Evolutionary conservation across 495 filamentous ascomycete species (phyloP).

Genomic region (Penicillium argentinense): DNA sequence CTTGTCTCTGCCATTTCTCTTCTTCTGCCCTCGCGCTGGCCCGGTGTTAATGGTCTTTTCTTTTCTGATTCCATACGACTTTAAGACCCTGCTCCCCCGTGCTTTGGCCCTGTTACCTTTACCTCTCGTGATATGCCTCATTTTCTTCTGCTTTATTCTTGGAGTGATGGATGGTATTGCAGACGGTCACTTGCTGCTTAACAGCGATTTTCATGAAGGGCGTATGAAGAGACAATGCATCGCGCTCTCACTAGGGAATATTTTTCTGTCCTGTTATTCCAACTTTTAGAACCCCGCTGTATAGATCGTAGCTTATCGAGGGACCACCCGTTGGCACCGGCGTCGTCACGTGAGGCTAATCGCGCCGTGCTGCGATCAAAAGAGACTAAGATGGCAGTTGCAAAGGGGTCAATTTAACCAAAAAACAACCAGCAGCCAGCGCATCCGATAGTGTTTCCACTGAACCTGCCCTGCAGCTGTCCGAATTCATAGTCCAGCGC

Average conservation of each 20-base stretch:
- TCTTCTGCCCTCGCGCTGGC: slow-evolving; percentile 14
- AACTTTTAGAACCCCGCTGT: too few relatives aligned
- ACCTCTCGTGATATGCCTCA: too few relatives aligned
- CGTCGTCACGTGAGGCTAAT: slow-evolving; percentile 29
- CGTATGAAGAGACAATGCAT: slow-evolving; percentile 19
- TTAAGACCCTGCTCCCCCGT: too few relatives aligned
- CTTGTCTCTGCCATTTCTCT: slow-evolving; percentile 13
- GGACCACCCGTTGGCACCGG: slow-evolving; percentile 26
- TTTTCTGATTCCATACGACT: too few relatives aligned
- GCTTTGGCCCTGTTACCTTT: too few relatives aligned
- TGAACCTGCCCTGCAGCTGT: background rate
- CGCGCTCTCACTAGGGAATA: too few relatives aligned
- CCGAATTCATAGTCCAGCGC: slow-evolving; percentile 10
- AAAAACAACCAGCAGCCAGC: background rate
- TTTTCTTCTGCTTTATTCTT: slow-evolving; percentile 4
- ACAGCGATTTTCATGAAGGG: slow-evolving; percentile 6
- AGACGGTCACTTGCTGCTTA: slow-evolving; percentile 10
- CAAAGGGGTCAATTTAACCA: slow-evolving; percentile 1
- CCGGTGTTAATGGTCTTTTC: slow-evolving; percentile 25
- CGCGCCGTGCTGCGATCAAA: slow-evolving; percentile 10
- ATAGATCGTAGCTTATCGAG: too few relatives aligned
- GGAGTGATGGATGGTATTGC: slow-evolving; percentile 14
- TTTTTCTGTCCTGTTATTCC: background rate
- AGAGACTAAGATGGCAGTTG: background rate
- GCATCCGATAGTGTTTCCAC: background rate